Evolutionary conservation across 2,329 filamentous ascomycete genomes (phyloP), one percentile per base, ranked within the genome.

Genomic region (Endocalyx cinctus): DNA sequence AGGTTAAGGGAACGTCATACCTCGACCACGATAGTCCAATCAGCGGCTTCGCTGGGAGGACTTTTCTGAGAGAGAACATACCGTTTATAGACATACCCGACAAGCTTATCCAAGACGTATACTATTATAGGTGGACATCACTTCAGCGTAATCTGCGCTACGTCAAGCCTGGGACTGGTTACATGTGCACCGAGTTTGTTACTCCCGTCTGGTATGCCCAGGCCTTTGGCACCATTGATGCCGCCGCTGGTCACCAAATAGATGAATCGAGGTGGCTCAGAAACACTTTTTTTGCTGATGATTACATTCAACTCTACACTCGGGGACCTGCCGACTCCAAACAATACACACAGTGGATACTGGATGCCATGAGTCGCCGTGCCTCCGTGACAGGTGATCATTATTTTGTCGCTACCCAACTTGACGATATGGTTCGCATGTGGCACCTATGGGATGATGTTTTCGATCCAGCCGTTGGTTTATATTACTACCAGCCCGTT

Each of bases 31-130:
- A 54, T n/a, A 27, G 22, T 7, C 44, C 38, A 1, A 46, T 55
- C 27, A 38, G 39, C 22, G 28, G 41, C 16, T 51, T 54, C 29
- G 27, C 41, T 4, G 51, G 52, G 14, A 46, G 42, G 34, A 43
- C 45, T n/a, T 55, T 55, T 34, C 17, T 55, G 20, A 46, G 33
- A 23, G 40, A 59, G 33, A 67, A 66, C 35, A 64, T 68, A 19
- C 63, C 64, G 5, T 61, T 59, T 27, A 57, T 68, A n/a, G 62
- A 67, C 22, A 53, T 65, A 13, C 63, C 63, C 12, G 57, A 66
- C 38, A 22, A 53, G 28, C 46, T 58, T 14, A 56, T 67, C 31
- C 57, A 66, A 39, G 59, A 65, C 37, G 63, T 69, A 13, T 68
- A 67, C 39, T 68, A 68, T 41, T 68, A 68, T 40, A 58, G 64